Evolutionary conservation across 352 stramenopile genomes (phyloP).

Genomic region (Plasmopara muralis): DNA sequence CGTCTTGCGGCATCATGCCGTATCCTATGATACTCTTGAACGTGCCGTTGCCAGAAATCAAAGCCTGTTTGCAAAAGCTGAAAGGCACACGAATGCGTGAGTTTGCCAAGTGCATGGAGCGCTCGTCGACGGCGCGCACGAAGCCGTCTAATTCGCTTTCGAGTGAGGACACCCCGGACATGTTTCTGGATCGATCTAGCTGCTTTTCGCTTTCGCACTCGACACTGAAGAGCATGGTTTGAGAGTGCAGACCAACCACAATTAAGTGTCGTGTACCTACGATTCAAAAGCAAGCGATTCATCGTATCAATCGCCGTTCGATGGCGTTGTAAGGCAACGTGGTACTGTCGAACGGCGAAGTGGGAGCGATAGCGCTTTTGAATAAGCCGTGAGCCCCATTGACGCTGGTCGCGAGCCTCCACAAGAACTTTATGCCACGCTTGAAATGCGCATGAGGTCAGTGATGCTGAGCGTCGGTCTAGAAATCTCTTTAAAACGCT

Average conservation of each 20-base stretch:
- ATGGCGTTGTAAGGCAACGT: constrained; percentile 35
- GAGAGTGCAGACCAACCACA: constrained; percentile 34
- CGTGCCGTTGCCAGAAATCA: constrained; percentile 22
- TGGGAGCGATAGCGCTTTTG: constrained; percentile 34
- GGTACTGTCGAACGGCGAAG: constrained; percentile 29
- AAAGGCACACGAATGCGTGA: constrained; percentile 26
- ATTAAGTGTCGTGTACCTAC: constrained; percentile 22
- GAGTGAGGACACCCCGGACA: constrained; percentile 35
- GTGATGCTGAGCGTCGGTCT: constrained; percentile 20
- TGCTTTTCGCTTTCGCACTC: constrained; percentile 33
- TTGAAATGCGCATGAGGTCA: constrained; percentile 13
- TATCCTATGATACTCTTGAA: constrained; percentile 21
- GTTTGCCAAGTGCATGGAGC: constrained; percentile 23
- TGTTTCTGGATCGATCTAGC: constrained; percentile 48
- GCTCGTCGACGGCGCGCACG: constrained; percentile 32
- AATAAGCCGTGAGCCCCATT: constrained; percentile 27
- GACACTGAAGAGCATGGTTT: constrained; percentile 41
- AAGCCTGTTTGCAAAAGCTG: constrained; percentile 34
- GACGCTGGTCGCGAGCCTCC: constrained; percentile 8
- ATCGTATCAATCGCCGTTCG: constrained; percentile 42
- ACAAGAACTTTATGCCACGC: constrained; percentile 23
- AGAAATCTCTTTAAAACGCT: constrained; percentile 36
- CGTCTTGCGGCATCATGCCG: constrained; percentile 5
- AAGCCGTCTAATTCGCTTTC: constrained; percentile 28
- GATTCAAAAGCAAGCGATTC: constrained; percentile 37